A percentile compares a stretch with the other conserved stretches of the same genome.
phyloP scores from a whole-genome alignment of 139 green algal genomes.

The Tetradesmus lagerheimii region DNA sequence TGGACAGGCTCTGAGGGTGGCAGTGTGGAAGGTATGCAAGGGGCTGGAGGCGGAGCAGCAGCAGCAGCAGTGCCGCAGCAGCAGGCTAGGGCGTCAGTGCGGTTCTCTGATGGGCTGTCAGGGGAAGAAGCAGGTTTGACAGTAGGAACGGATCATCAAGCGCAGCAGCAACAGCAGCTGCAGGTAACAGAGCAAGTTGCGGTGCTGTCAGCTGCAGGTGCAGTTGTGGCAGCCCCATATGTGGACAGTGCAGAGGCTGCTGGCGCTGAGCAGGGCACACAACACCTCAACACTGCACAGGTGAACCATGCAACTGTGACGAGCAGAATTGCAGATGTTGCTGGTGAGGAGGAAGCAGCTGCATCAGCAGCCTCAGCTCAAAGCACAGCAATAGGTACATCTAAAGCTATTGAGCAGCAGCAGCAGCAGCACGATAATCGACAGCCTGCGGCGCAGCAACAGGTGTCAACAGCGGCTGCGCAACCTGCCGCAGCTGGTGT shows the following conservation, averaged over 20 bases:
- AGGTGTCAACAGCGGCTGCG: not conserved
- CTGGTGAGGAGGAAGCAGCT: not conserved
- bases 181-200: not conserved
- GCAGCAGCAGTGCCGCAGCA: constrained; percentile 10
- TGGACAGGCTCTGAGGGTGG: not conserved
- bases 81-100: not conserved
- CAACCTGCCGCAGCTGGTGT: not conserved
- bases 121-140: not conserved
- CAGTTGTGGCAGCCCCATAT: not conserved
- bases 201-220: not conserved
- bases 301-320: not conserved
- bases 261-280: not conserved
- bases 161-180: not conserved
- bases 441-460: not conserved
- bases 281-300: not conserved
- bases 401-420: not conserved
- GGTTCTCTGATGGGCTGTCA: not conserved
- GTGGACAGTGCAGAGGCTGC: not conserved
- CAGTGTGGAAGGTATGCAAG: not conserved
- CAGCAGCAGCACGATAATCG: not conserved
- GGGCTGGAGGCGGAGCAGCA: not conserved
- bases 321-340: not conserved
- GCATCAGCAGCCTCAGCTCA: not conserved
- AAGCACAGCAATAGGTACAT: not conserved
- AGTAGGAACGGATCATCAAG: not conserved